Evolutionary conservation across 352 stramenopile species (phyloP).

Genomic region (Globisporangium iwayamae): DNA sequence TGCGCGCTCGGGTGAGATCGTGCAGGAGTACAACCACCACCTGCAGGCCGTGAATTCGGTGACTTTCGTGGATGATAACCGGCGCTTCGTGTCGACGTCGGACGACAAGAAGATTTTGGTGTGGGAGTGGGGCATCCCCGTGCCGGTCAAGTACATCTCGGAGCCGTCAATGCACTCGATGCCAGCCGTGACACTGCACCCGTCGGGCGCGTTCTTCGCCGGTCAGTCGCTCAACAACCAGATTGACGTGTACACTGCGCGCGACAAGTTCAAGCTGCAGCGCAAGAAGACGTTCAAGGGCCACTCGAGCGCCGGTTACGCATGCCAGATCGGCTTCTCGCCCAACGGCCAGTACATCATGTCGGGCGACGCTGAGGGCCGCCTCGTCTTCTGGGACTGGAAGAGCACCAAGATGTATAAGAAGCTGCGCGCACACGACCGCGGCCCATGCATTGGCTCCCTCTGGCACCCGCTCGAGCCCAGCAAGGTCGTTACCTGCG

Average conservation of each 20-base stretch:
- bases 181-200: conserved; percentile 94
- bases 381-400: conserved; percentile 99
- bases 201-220: conserved; percentile 90
- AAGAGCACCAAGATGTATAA: conserved; percentile 92
- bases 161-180: conserved; percentile 99
- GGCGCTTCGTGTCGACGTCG: conserved; percentile 91
- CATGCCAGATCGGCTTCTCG: conserved; percentile 94
- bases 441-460: conserved; percentile 92
- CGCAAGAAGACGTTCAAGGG: conserved; percentile 93
- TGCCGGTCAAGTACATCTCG: conserved; percentile 99
- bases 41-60: conserved; percentile 98
- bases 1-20: conserved; percentile 87
- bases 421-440: conserved; percentile 89
- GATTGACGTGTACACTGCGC: conserved; percentile 96
- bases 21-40: conserved; percentile 99
- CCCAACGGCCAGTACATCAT: conserved; percentile 94
- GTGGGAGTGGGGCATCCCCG: conserved; percentile 97
- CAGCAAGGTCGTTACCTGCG: conserved; percentile 95
- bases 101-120: conserved; percentile 99
- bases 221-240: conserved; percentile 98
- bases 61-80: conserved; percentile 98
- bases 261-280: conserved; percentile 94
- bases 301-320: conserved; percentile 94
- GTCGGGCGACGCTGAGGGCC: conserved; percentile 96
- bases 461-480: conserved; percentile 98